Evolutionary conservation across 805 yeast genomes (phyloP).

Genomic region (Monosporozyma aerobia): DNA sequence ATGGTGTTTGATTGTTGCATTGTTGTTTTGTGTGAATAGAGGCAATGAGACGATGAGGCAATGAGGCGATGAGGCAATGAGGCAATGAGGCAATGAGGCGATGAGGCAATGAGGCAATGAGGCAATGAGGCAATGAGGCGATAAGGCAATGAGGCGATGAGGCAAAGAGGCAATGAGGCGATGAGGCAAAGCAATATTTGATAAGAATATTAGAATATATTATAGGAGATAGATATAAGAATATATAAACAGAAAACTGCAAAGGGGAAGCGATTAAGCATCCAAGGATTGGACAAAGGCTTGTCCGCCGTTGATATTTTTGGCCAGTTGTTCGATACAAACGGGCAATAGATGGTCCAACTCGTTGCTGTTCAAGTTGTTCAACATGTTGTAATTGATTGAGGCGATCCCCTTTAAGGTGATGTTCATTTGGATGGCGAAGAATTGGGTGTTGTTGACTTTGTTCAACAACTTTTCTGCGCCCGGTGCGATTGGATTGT

Average conservation of each 20-base stretch:
- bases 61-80: no score
- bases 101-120: no score
- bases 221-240: not conserved
- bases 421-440: slow-evolving; percentile 56
- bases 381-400: slow-evolving; percentile 46
- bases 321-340: slow-evolving; percentile 17
- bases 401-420: slow-evolving; percentile 44
- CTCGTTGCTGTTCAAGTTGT: slow-evolving; percentile 43
- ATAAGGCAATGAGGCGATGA: no score
- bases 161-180: no score
- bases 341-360: slow-evolving; percentile 30
- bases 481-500: slow-evolving; percentile 32
- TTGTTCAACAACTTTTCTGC: slow-evolving; percentile 12
- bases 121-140: no score
- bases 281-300: slow-evolving; percentile 1
- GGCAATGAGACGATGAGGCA: no score
- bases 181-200: no score
- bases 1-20: no score
- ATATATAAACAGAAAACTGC: not conserved
- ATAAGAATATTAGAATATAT: no score
- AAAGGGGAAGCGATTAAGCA: not conserved
- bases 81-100: no score
- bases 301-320: slow-evolving; percentile 17
- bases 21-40: no score
- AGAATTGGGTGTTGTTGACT: slow-evolving; percentile 32